Percentiles rank a stretch among this genome's conserved stretches.
These are phyloP conservation scores for Thoreauomyces humboldtii DNA, from an alignment of 192 early-diverging fungal species.

Conservation along the genomic window DNA sequence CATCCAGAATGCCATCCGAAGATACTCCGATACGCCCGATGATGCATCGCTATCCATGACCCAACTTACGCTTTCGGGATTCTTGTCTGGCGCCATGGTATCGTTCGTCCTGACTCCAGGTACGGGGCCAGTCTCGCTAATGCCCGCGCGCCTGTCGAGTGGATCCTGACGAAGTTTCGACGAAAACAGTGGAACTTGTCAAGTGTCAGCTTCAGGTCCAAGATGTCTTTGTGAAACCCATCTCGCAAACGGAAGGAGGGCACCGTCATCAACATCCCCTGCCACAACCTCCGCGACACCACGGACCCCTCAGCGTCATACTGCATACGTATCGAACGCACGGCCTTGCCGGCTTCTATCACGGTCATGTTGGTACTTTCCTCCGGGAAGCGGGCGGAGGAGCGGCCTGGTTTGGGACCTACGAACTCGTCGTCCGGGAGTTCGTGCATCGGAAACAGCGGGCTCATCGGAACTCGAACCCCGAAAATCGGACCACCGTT, in stretches of 20 bases:
- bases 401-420: conserved; percentile 94
- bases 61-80: conserved; percentile 77
- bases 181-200: conserved; percentile 86
- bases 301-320: conserved; percentile 59
- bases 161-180: no score
- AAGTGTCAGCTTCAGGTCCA: conserved; percentile 97
- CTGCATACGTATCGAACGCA: conserved; percentile 48
- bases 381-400: conserved; percentile 89
- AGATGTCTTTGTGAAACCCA: conserved; percentile 46
- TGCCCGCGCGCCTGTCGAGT: no score
- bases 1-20: conserved; percentile 71
- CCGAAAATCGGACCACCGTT: neutral
- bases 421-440: conserved; percentile 70
- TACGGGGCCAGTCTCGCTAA: no score
- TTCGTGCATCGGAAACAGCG: conserved; percentile 42
- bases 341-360: conserved; percentile 71
- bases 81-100: conserved; percentile 78
- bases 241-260: no score
- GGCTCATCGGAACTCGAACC: neutral
- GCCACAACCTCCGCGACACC: conserved; percentile 17
- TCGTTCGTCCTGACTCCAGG: conserved; percentile 85
- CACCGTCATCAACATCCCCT: neutral
- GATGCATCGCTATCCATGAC: conserved; percentile 37
- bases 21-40: conserved; percentile 28
- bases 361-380: conserved; percentile 78